Percentiles rank a stretch among this genome's conserved stretches.
phyloP scores from a whole-genome alignment of 176 grass and related monocot genomes.

The Puccinellia tenuiflora region DNA sequence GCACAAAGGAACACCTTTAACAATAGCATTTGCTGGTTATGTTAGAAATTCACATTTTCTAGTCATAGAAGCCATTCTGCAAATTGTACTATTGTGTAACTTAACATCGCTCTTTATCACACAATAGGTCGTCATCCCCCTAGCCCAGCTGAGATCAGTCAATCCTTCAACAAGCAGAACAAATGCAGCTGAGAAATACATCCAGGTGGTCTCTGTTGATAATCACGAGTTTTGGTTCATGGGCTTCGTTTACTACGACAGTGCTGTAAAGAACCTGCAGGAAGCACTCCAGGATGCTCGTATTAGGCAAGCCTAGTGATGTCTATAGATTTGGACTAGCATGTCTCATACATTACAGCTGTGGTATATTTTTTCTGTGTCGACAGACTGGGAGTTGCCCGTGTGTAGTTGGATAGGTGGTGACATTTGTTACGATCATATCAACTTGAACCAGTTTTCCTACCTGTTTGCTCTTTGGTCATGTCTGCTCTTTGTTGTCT shows the following conservation, averaged over 20 bases:
- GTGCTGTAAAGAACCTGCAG: slow-evolving; percentile 76
- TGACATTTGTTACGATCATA: background rate
- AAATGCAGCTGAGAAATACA: slow-evolving; percentile 83
- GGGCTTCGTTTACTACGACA: slow-evolving; percentile 95
- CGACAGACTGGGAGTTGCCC: background rate
- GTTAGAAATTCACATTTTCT: background rate
- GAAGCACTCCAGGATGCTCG: slow-evolving; percentile 53
- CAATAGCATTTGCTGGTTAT: background rate
- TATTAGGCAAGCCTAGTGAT: slow-evolving; percentile 35
- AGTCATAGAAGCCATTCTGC: background rate
- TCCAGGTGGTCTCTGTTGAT: slow-evolving; percentile 85
- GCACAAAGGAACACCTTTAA: background rate
- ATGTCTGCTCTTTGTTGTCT: background rate
- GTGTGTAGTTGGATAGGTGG: slow-evolving; percentile 24
- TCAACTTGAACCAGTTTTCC: background rate
- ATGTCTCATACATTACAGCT: slow-evolving; percentile 10
- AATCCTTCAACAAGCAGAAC: slow-evolving; percentile 63
- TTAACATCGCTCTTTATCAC: background rate
- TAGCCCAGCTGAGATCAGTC: slow-evolving; percentile 68
- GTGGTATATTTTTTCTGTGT: slow-evolving; percentile 24
- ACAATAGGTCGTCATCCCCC: slow-evolving; percentile 67
- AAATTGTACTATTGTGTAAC: background rate
- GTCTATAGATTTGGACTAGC: slow-evolving; percentile 19
- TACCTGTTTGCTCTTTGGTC: too few relatives aligned
- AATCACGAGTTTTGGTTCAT: slow-evolving; percentile 99